Evolutionary conservation across 2,329 filamentous ascomycete species (phyloP).

Genomic region (Colletotrichum endophyticum): DNA sequence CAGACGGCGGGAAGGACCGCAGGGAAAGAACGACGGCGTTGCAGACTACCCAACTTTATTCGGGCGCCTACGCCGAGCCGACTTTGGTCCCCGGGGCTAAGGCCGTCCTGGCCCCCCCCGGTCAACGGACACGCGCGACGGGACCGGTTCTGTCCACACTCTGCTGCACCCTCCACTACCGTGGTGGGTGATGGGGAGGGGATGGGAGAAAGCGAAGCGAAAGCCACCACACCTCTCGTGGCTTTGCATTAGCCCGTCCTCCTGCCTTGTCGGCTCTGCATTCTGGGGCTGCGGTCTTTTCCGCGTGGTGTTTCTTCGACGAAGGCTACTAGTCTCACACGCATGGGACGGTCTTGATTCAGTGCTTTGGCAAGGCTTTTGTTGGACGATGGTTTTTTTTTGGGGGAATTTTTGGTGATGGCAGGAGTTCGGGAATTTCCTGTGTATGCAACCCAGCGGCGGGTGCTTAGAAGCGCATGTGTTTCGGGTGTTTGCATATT

Average conservation of each 20-base stretch:
- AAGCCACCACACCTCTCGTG: not conserved
- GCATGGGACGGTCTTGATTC: not conserved
- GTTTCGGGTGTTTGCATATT: not conserved
- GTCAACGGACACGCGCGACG: not conserved
- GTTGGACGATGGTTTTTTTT: not conserved
- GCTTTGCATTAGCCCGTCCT: not conserved
- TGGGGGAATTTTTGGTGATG: not conserved
- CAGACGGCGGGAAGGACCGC: conserved; percentile 7
- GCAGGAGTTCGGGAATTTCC: not conserved
- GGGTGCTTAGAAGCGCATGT: conserved; percentile 3
- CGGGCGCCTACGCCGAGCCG: not conserved
- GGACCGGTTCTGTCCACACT: conserved; percentile 23
- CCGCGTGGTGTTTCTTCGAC: not conserved
- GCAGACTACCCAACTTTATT: not conserved
- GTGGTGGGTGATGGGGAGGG: not conserved
- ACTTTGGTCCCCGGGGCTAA: not conserved
- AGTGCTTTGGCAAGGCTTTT: not conserved
- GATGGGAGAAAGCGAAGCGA: not conserved
- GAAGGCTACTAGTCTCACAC: not conserved
- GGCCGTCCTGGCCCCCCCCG: not conserved
- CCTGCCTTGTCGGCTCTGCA: not conserved
- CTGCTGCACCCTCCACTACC: not conserved
- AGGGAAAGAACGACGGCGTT: not conserved
- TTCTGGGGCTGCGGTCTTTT: not conserved
- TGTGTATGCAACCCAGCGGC: not conserved